Evolutionary conservation across 2,329 filamentous ascomycete genomes (phyloP), one percentile per base, ranked within the genome.

Genomic region (Calonectria hongkongensis): DNA sequence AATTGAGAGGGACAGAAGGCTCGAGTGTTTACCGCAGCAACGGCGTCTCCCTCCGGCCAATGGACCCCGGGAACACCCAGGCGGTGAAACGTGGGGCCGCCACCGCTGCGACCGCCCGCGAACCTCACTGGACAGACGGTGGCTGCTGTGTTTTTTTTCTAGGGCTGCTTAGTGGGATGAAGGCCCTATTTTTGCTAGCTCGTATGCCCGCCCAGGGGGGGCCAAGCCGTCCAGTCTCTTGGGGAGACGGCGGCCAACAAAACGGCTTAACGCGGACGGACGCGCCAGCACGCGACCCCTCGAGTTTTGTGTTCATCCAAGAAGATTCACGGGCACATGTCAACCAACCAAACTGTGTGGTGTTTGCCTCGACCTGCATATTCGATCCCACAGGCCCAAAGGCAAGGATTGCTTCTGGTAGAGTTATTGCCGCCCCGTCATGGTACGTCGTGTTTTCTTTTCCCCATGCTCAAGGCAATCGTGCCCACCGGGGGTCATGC

Each of bases 221-320:
- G 10, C 2, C 1, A 5, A 30, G 30, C 21, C 36, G 43, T 48
- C n/a, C 30, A 36, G 69, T 71, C 10, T 9, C 64, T 64, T 63
- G 41, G 33, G 33, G 58, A 54, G 56, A 54, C 72, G 18, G 15
- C 21, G 25, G 66, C 72, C 74, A 78, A 77, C 75, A 79, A 76
- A 75, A 75, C 80, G 72, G 79, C 83, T 85, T 84, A 83, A 85
- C 83, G 82, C 83, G 83, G 78, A 76, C 58, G 72, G 73, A 80
- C 81, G 80, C 79, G 79, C 63, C 62, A 33, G 33, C 70, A 73
- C 73, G 74, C 74, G 77, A 71, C 71, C 73, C 47, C 68, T 47
- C 36, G 41, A 63, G 51, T 68, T 27, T 60, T 56, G 45, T 48
- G 39, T 69, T 69, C 36, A 48, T 50, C 28, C 47, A 63, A 41